These are phyloP conservation scores for Ophiostoma quercus DNA, from an alignment of 2,329 filamentous ascomycete genomes.

Conservation along the genomic window DNA sequence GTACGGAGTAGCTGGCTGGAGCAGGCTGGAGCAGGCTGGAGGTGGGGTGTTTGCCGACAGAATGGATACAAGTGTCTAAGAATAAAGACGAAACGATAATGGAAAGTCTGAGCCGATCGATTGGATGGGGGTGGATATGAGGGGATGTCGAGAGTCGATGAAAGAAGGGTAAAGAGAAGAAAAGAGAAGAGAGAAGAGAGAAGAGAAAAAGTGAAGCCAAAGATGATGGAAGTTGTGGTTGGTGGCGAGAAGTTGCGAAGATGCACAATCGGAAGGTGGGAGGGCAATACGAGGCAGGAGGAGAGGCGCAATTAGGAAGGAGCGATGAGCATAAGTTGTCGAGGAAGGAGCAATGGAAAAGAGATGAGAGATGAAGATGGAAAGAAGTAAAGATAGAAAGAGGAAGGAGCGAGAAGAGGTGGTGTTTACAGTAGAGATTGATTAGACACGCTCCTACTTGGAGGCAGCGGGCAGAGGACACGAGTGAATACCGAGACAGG, in stretches of 20 bases:
- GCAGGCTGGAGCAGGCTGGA: constrained; percentile 15
- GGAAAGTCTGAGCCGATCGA: constrained; percentile 14
- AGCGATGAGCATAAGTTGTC: background rate
- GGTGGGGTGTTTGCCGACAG: constrained; percentile 10
- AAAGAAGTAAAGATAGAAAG: background rate
- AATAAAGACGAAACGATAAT: constrained; percentile 15
- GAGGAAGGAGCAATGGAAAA: constrained; percentile 9
- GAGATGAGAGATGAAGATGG: background rate
- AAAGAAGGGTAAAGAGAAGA: background rate
- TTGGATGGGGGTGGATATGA: background rate
- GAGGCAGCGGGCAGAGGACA: background rate
- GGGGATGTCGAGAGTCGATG: background rate
- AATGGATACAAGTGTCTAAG: constrained; percentile 17
- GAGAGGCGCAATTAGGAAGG: background rate
- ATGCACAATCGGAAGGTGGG: constrained; percentile 14
- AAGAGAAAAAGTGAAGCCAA: background rate
- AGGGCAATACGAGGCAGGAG: background rate
- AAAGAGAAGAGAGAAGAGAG: background rate
- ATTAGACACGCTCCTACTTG: background rate
- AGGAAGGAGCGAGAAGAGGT: constrained; percentile 13
- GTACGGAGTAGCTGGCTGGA: constrained; percentile 6
- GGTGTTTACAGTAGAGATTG: background rate
- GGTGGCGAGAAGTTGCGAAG: background rate
- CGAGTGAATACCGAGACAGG: constrained; percentile 1
- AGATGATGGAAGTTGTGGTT: background rate